A percentile compares a stretch with the other conserved stretches of the same genome.
phyloP scores from a whole-genome alignment of 1,284 basidiomycete genomes.

The Malassezia brasiliensis region DNA sequence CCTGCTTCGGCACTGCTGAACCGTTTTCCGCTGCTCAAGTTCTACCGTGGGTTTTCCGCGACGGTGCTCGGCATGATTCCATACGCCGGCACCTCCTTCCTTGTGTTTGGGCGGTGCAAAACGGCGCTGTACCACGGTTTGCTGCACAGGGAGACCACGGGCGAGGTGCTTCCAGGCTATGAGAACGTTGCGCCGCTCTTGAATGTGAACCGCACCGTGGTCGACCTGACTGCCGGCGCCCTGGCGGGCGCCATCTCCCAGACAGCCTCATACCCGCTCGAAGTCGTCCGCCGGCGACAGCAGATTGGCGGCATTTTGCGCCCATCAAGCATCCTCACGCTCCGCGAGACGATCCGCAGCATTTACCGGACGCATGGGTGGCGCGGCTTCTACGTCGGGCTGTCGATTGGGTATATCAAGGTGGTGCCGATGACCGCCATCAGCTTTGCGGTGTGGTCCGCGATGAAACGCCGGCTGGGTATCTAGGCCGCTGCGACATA shows the following conservation, averaged over 20 bases:
- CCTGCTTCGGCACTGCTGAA: conserved; percentile 18
- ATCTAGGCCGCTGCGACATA: conserved; percentile 12
- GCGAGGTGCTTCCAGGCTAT: not conserved
- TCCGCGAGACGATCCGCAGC: conserved; percentile 45
- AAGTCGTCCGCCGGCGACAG: conserved; percentile 85
- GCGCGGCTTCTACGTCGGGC: conserved; percentile 84
- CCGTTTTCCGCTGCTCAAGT: conserved; percentile 57
- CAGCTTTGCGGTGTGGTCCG: conserved; percentile 44
- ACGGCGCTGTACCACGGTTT: conserved; percentile 31
- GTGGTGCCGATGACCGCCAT: conserved; percentile 81
- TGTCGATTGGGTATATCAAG: conserved; percentile 88
- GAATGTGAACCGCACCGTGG: conserved; percentile 40
- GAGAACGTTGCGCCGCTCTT: not conserved
- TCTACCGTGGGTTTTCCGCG: conserved; percentile 77
- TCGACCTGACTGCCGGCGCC: conserved; percentile 69
- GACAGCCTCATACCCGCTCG: conserved; percentile 90
- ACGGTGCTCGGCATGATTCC: conserved; percentile 64
- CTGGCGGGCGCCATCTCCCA: conserved; percentile 81
- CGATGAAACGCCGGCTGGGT: conserved; percentile 45
- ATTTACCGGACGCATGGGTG: conserved; percentile 66
- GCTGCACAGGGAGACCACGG: conserved; percentile 23
- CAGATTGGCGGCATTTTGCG: conserved; percentile 66
- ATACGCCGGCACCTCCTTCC: conserved; percentile 91
- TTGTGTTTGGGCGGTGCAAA: conserved; percentile 51
- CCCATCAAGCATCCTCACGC: conserved; percentile 37